phyloP scores from a whole-genome alignment of 2,329 filamentous ascomycete species.

The Fusarium duplospermum region DNA sequence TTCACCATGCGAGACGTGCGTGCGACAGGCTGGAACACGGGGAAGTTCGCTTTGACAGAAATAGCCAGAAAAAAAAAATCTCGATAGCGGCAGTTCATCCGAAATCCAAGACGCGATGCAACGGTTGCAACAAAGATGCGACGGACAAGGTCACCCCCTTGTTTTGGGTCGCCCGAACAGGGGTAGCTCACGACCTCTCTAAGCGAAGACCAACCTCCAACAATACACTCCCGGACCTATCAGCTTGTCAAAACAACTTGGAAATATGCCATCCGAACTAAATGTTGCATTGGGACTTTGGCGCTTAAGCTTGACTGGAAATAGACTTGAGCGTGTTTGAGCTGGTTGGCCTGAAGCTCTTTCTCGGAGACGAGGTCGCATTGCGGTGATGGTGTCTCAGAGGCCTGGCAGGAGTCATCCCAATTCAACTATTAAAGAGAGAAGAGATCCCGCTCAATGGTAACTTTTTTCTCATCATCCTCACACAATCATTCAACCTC shows the following conservation, averaged over 20 bases:
- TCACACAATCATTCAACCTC: neutral
- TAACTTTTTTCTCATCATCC: neutral
- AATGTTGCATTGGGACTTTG: neutral
- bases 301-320: neutral
- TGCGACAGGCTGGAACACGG: neutral
- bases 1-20: neutral
- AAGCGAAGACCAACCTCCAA: constrained; percentile 2
- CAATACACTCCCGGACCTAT: neutral
- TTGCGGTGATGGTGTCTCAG: neutral
- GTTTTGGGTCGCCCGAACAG: neutral
- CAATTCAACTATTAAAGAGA: constrained; percentile 3
- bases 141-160: constrained; percentile 18
- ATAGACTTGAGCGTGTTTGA: neutral
- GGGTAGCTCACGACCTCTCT: neutral
- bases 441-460: neutral
- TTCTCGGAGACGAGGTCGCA: neutral
- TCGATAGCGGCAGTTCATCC: constrained; percentile 1
- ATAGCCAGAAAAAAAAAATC: neutral
- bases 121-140: constrained; percentile 11
- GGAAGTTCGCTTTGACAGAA: neutral
- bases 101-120: constrained; percentile 1
- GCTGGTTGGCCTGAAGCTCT: neutral
- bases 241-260: neutral
- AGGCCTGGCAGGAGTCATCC: neutral
- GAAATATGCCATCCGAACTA: neutral